These are phyloP conservation scores for Boletus rubropictus DNA, from an alignment of 768 basidiomycete genomes.

Conservation along the genomic window DNA sequence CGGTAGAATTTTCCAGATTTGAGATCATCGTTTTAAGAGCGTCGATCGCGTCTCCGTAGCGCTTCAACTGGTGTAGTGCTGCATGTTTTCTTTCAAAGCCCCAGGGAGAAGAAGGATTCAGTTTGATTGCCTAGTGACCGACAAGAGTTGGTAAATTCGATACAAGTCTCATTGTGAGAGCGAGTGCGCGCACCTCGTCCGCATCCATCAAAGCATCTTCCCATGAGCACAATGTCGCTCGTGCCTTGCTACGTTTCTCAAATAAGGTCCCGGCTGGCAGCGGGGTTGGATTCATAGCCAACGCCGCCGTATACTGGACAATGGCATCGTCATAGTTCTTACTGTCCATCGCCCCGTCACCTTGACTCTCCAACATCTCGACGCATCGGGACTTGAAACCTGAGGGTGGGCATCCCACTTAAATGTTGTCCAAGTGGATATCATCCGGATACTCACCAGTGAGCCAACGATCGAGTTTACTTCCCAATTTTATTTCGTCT, in stretches of 20 bases:
- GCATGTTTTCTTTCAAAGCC: conserved; percentile 15
- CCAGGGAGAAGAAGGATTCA: conserved; percentile 9
- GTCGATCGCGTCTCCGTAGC: conserved; percentile 9
- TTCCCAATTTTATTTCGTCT: conserved; percentile 7
- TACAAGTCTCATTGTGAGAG: not conserved
- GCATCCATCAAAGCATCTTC: conserved; percentile 14
- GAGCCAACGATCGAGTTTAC: conserved; percentile 6
- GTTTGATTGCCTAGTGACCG: conserved; percentile 6
- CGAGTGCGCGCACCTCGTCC: conserved; percentile 9
- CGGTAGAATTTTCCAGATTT: conserved; percentile 5
- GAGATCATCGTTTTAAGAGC: conserved; percentile 6
- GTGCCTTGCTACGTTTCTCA: conserved; percentile 14
- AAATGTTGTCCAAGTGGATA: not conserved
- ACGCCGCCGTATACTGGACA: conserved; percentile 9
- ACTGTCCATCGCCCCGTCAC: conserved; percentile 5
- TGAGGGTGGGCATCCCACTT: not conserved
- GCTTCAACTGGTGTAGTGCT: conserved; percentile 9
- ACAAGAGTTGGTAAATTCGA: not conserved
- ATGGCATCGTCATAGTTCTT: conserved; percentile 4
- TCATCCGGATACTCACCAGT: conserved; percentile 1
- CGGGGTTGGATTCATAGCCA: not conserved
- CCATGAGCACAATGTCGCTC: conserved; percentile 1
- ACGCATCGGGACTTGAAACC: conserved; percentile 9
- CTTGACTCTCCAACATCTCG: conserved; percentile 2
- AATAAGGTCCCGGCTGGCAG: not conserved